Percentiles rank a stretch among this genome's conserved stretches.
Conservation (phyloP, 345 rosid species). For the Salix viminalis region DNA sequence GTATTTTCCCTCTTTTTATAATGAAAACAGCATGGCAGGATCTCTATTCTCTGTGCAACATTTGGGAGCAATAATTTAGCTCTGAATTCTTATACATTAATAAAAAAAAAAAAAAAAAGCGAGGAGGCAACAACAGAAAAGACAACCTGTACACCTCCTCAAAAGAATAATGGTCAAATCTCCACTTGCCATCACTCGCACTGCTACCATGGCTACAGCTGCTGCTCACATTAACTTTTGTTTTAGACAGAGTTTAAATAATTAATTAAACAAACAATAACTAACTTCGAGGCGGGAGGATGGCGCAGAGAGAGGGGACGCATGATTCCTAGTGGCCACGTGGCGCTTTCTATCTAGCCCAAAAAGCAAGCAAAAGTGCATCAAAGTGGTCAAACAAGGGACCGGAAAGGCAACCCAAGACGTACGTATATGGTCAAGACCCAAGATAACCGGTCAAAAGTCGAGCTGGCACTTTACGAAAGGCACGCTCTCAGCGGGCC, state of each 20-base stretch:
- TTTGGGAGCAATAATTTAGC: not conserved
- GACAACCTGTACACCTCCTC: not conserved
- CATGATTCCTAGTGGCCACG: not conserved
- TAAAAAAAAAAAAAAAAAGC: not conserved
- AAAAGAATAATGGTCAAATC: not conserved
- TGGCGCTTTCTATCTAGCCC: not conserved
- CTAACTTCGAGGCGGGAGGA: not conserved
- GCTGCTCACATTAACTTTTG: not conserved
- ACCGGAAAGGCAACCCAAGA: not conserved
- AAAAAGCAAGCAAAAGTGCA: not conserved
- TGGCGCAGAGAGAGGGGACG: not conserved
- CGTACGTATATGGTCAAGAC: not conserved
- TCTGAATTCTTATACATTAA: not conserved
- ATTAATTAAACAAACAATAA: not conserved
- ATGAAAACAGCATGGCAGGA: not conserved
- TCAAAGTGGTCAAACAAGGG: not conserved
- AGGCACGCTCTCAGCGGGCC: not conserved
- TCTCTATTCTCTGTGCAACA: not conserved
- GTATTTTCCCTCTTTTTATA: not conserved
- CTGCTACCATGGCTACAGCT: not conserved
- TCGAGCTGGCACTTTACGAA: not conserved
- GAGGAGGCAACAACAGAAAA: not conserved
- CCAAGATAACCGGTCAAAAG: not conserved
- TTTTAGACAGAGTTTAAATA: not conserved
- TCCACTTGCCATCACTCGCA: not conserved